Evolutionary conservation across 2,329 filamentous ascomycete species (phyloP), one percentile per base, ranked within the genome.

Genomic region (Alternaria hordeiaustralica): DNA sequence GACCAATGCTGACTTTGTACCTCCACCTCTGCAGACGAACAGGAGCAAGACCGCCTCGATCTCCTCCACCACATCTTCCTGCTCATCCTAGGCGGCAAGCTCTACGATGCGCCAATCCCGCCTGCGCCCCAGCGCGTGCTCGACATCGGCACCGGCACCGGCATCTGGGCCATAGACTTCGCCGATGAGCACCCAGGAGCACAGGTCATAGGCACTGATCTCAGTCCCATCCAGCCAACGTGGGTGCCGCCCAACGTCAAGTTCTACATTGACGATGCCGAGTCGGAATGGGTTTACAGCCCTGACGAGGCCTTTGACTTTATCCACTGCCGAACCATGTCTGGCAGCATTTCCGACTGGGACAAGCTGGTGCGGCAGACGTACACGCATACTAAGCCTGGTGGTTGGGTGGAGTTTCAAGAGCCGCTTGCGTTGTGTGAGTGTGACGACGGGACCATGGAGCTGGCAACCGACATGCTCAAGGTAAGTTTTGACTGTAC

Each of bases 211-310:
- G 79, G 79, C 54, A 80, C 75, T 21, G 79, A 81, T 47, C 70
- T 81, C 6, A 72, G 66, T 7, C 78, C 79, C 61, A 79, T 81
- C 55, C 79, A 81, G 63, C 78, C 79, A 11, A 75, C 69, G 21
- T 80, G 77, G 76, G 73, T 80, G 11, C 80, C 81, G 2, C 75
- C 80, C 1, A 82, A 82, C 60, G 73, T 75, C 25, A 76, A 77
- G 56, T 82, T 82, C 72, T 78, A 81, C 67, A 78, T 82, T 58
- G 81, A 82, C 71, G 79, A 82, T 59, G 76, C 75, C 55, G 79
- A 82, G 62, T 68, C 71, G 33, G 77, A 80, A 15, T 82, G 81
- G 81, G 68, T 78, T 6, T 79, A 78, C 41, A 46, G 58, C 9
- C 57, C 68, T 12, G 61, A 68, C 50, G 80, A 84, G 57, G 60